Evolutionary conservation across 2,329 filamentous ascomycete genomes (phyloP).

Genomic region (Fusarium palustre): DNA sequence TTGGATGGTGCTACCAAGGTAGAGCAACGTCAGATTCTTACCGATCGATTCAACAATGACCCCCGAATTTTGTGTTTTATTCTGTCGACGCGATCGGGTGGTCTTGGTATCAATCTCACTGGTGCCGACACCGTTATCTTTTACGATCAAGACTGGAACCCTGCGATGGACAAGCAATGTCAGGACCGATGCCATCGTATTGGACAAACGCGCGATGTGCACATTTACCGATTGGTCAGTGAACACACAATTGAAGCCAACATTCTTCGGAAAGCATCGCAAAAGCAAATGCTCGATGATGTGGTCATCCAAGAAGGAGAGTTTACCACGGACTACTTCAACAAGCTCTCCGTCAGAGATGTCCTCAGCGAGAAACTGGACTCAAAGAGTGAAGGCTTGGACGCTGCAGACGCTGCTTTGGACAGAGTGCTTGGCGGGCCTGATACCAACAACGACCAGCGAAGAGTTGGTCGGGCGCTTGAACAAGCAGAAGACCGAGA

Average conservation of each 20-base stretch:
- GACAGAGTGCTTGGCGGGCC: slow-evolving; percentile 82
- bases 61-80: slow-evolving; percentile 94
- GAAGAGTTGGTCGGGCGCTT: slow-evolving; percentile 76
- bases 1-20: slow-evolving; percentile 97
- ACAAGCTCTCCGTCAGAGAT: slow-evolving; percentile 78
- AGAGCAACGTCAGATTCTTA: slow-evolving; percentile 93
- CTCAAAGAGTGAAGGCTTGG: slow-evolving; percentile 62
- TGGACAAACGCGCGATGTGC: slow-evolving; percentile 95
- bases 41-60: slow-evolving; percentile 97
- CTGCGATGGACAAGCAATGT: slow-evolving; percentile 99
- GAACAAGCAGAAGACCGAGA: slow-evolving; percentile 93
- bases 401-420: slow-evolving; percentile 84
- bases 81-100: slow-evolving; percentile 91
- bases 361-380: slow-evolving; percentile 72
- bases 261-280: slow-evolving; percentile 94
- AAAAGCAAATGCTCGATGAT: slow-evolving; percentile 97
- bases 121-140: slow-evolving; percentile 98
- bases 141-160: slow-evolving; percentile 99
- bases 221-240: slow-evolving; percentile 94
- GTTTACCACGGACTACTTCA: slow-evolving; percentile 97
- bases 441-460: slow-evolving; percentile 70
- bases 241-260: slow-evolving; percentile 98
- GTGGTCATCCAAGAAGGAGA: slow-evolving; percentile 98
- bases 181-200: slow-evolving; percentile 98
- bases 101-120: slow-evolving; percentile 94